Evolutionary conservation across 192 early-diverging fungal genomes (phyloP).

Genomic region (Dissophora globulifera): DNA sequence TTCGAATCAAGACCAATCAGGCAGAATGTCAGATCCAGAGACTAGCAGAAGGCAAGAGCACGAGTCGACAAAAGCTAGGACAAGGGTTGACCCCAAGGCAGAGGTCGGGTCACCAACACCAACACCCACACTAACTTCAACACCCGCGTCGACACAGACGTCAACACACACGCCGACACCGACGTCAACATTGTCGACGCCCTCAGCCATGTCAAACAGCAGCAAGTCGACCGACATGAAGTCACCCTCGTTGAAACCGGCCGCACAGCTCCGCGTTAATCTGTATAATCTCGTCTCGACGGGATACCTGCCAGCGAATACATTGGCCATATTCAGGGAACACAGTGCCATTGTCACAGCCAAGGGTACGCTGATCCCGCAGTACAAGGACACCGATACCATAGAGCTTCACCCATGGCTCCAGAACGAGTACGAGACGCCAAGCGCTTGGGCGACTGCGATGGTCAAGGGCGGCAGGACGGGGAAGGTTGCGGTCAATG

Average conservation of each 20-base stretch:
- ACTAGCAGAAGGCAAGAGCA: constrained; percentile 2
- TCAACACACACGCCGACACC: not conserved
- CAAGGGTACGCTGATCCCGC: constrained; percentile 45
- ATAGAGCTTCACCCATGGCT: constrained; percentile 26
- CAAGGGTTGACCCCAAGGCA: not conserved
- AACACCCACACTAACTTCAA: no score
- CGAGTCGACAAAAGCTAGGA: not conserved
- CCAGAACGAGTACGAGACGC: constrained; percentile 64
- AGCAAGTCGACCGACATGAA: constrained; percentile 10
- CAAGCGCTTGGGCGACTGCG: constrained; percentile 72
- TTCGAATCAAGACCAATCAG: constrained; percentile 14
- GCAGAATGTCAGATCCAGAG: constrained; percentile 30
- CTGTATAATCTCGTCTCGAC: constrained; percentile 44
- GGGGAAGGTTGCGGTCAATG: constrained; percentile 67
- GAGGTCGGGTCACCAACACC: not conserved
- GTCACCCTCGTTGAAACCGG: constrained; percentile 16
- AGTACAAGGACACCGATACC: constrained; percentile 21
- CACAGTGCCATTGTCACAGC: constrained; percentile 46
- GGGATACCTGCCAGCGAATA: constrained; percentile 45
- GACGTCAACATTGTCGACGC: not conserved
- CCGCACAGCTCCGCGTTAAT: constrained; percentile 36
- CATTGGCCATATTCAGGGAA: constrained; percentile 39
- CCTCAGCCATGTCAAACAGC: not conserved
- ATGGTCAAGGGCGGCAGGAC: constrained; percentile 62
- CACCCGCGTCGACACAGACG: no score